Percentiles rank a stretch among this genome's conserved stretches.
These are phyloP conservation scores for Zarea fungicola DNA, from an alignment of 2,329 filamentous ascomycete species.

Conservation along the genomic window DNA sequence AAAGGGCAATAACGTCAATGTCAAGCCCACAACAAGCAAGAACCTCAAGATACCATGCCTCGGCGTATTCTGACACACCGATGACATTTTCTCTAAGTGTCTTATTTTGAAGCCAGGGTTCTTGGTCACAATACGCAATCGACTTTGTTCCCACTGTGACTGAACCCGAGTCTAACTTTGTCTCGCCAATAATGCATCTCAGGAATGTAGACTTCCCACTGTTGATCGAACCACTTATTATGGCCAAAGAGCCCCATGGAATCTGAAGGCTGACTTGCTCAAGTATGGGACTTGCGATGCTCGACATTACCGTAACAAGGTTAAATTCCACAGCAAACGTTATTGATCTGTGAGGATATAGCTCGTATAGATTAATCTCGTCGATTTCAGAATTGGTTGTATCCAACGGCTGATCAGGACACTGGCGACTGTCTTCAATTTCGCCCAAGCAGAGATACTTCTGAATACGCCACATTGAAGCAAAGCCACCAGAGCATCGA, in stretches of 20 bases:
- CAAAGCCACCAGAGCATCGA: background rate
- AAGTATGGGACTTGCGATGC: background rate
- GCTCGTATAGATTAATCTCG: no score
- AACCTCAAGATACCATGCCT: background rate
- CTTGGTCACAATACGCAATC: background rate
- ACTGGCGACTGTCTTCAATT: no score
- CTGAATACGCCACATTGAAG: constrained; percentile 1
- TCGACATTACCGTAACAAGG: background rate
- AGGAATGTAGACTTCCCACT: background rate
- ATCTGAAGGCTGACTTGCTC: background rate
- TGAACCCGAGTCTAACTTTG: background rate
- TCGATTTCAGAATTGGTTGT: no score
- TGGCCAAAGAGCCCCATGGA: background rate
- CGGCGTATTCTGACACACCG: background rate
- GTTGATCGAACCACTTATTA: background rate
- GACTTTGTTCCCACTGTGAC: background rate
- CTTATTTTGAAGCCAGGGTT: background rate
- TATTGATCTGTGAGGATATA: no score
- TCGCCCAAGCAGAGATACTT: background rate
- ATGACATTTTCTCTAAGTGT: background rate
- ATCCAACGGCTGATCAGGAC: no score
- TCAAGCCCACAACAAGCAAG: background rate
- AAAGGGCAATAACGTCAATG: background rate
- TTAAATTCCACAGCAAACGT: background rate
- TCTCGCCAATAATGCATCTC: background rate